Evolutionary conservation across 176 grass and related monocot genomes (phyloP).

Genomic region (Luzula sylvatica): DNA sequence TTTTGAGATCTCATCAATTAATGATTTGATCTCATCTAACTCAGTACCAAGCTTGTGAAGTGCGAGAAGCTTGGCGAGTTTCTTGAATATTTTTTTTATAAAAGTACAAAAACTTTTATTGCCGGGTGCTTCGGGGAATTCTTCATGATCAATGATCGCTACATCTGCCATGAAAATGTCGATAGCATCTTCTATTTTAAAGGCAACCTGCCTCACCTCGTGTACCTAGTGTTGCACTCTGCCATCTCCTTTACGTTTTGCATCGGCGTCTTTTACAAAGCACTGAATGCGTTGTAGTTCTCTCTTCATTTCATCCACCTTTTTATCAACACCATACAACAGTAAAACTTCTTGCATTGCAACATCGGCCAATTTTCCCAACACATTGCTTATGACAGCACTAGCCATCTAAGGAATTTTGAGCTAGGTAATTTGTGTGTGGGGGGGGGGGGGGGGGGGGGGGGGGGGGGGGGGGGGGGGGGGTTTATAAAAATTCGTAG

Average conservation of each 20-base stretch:
- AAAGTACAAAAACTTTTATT: neutral
- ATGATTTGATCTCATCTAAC: neutral
- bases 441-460: too few species aligned
- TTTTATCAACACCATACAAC: neutral
- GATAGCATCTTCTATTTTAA: slow-evolving; percentile 2
- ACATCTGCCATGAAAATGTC: neutral
- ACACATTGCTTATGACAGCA: too few species aligned
- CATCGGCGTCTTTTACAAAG: slow-evolving; percentile 3
- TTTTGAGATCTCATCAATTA: neutral
- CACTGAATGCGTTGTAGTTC: neutral
- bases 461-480: neutral
- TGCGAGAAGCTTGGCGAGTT: neutral
- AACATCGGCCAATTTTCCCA: neutral
- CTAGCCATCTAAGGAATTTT: too few species aligned
- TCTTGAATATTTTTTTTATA: neutral
- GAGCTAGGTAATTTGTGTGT: too few species aligned
- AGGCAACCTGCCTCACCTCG: neutral
- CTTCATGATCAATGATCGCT: neutral
- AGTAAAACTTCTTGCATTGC: neutral
- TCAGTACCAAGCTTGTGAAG: neutral
- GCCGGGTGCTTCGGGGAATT: neutral
- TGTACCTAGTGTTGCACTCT: neutral
- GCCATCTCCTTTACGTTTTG: neutral
- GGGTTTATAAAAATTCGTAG: neutral
- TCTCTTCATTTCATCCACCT: neutral